These are phyloP conservation scores for Funneliformis caledonium DNA, from an alignment of 371 early-diverging fungal genomes.

Conservation along the genomic window DNA sequence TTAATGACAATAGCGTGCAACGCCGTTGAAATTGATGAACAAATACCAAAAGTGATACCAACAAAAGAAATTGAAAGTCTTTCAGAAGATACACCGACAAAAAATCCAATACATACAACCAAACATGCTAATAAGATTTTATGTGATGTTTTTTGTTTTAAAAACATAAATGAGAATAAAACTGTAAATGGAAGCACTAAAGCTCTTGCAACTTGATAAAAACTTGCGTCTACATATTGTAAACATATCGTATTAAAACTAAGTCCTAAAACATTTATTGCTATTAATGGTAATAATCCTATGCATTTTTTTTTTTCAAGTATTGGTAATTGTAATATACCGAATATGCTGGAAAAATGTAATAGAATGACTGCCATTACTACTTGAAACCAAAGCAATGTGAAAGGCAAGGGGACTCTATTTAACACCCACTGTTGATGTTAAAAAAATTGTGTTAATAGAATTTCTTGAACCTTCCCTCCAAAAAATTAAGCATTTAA, in stretches of 20 bases:
- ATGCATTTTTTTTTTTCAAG: constrained; percentile 42
- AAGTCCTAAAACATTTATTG: constrained; percentile 59
- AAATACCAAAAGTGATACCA: constrained; percentile 56
- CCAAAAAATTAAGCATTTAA: constrained; percentile 5
- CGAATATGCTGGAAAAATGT: constrained; percentile 40
- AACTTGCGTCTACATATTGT: constrained; percentile 60
- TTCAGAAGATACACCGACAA: constrained; percentile 56
- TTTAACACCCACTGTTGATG: constrained; percentile 49
- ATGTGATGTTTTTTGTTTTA: constrained; percentile 48
- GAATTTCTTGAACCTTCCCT: background rate
- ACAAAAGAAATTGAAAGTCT: constrained; percentile 30
- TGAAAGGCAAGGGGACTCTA: constrained; percentile 49
- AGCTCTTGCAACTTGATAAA: constrained; percentile 65
- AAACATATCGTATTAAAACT: constrained; percentile 60
- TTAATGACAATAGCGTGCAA: constrained; percentile 67
- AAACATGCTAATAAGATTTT: constrained; percentile 51
- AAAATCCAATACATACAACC: constrained; percentile 58
- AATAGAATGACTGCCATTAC: constrained; percentile 54
- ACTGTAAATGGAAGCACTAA: constrained; percentile 63
- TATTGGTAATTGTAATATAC: constrained; percentile 49
- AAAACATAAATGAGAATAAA: constrained; percentile 45
- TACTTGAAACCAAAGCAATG: constrained; percentile 58
- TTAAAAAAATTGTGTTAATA: constrained; percentile 13
- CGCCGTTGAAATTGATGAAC: constrained; percentile 60
- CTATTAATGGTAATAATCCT: constrained; percentile 49